phyloP scores from a whole-genome alignment of 805 yeast genomes.

The Ogataea nonfermentans region DNA sequence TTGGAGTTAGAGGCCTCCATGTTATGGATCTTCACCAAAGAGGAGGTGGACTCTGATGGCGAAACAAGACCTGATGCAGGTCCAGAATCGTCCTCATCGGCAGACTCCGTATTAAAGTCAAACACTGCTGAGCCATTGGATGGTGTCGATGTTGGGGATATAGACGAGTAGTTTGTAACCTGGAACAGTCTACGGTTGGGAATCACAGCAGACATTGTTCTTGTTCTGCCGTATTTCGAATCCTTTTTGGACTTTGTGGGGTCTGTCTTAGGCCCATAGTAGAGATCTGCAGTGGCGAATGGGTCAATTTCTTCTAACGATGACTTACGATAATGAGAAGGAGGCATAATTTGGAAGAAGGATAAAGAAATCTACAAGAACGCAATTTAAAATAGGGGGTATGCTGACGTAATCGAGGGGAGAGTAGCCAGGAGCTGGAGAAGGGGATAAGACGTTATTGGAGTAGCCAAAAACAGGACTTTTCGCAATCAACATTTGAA shows the following conservation, averaged over 20 bases:
- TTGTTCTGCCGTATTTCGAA: constrained; percentile 46
- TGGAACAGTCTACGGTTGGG: constrained; percentile 23
- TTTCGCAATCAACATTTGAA: no score
- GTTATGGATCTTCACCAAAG: constrained; percentile 18
- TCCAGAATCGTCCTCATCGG: constrained; percentile 4
- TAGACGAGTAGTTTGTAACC: constrained; percentile 9
- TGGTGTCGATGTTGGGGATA: constrained; percentile 8
- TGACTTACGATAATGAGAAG: constrained; percentile 29
- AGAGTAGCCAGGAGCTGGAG: not conserved
- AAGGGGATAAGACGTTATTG: no score
- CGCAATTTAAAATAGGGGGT: not conserved
- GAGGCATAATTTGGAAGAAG: constrained; percentile 1
- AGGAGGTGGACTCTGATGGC: constrained; percentile 23
- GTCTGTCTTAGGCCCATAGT: constrained; percentile 63
- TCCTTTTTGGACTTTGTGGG: constrained; percentile 44
- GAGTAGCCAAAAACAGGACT: no score
- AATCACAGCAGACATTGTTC: constrained; percentile 50
- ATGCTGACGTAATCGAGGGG: not conserved
- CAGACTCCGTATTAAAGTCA: constrained; percentile 14
- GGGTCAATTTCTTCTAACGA: constrained; percentile 59
- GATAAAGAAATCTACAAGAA: not conserved
- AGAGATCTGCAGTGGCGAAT: constrained; percentile 62
- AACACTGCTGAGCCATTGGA: constrained; percentile 19
- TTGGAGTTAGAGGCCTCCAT: constrained; percentile 12
- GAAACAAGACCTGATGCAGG: constrained; percentile 7